Conservation (phyloP, 768 basidiomycete genomes). For the Kwoniella europaea region DNA sequence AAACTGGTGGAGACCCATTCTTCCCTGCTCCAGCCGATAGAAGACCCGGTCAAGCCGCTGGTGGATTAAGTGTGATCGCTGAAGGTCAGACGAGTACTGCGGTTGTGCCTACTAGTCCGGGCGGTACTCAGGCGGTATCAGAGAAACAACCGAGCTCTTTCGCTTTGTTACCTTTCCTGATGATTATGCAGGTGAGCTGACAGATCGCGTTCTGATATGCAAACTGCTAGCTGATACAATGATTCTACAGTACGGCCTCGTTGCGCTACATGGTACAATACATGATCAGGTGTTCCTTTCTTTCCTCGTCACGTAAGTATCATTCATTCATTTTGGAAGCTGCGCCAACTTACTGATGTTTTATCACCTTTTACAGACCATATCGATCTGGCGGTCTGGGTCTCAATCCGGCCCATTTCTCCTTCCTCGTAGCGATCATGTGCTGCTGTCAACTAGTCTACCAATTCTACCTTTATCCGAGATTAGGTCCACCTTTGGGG, state of each 20-base stretch:
- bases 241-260: constrained; percentile 68
- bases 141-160: constrained; percentile 68
- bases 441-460: constrained; percentile 91
- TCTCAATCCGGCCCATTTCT: constrained; percentile 87
- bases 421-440: constrained; percentile 84
- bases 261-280: constrained; percentile 80
- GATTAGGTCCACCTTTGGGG: constrained; percentile 59
- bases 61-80: constrained; percentile 49
- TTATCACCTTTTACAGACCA: constrained; percentile 62
- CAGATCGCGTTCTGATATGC: background rate
- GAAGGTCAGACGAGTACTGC: constrained; percentile 31
- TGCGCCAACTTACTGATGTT: background rate
- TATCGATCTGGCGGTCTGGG: constrained; percentile 87
- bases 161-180: constrained; percentile 76
- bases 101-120: constrained; percentile 8
- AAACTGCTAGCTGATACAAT: constrained; percentile 21
- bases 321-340: background rate
- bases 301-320: constrained; percentile 81
- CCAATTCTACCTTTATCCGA: constrained; percentile 62
- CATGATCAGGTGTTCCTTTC: constrained; percentile 91
- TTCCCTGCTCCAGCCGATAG: constrained; percentile 32
- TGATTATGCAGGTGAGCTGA: constrained; percentile 73
- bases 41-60: constrained; percentile 15
- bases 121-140: constrained; percentile 37
- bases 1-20: constrained; percentile 43